Conservation (phyloP, 805 yeast genomes). For the Clavispora phyllophila region DNA sequence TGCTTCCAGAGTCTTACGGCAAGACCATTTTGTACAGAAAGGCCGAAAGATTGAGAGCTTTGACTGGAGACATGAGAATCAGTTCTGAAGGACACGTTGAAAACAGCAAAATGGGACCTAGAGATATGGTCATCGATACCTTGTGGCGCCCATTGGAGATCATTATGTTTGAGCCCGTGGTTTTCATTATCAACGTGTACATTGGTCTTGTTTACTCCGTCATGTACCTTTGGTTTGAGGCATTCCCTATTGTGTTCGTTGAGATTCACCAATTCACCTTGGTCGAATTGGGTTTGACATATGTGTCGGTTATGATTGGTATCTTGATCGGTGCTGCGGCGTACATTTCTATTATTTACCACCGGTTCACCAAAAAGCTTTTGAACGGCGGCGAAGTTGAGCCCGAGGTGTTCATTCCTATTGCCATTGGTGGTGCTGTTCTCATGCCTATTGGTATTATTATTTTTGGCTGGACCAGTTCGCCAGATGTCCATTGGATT, state of each 20-base stretch:
- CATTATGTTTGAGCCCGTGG: constrained; percentile 50
- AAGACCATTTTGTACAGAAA: constrained; percentile 43
- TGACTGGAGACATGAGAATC: constrained; percentile 45
- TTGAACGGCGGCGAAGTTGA: constrained; percentile 21
- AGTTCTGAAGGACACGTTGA: constrained; percentile 36
- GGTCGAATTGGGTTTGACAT: constrained; percentile 45
- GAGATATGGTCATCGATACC: constrained; percentile 22
- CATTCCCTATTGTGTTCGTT: constrained; percentile 51
- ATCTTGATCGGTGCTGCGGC: constrained; percentile 31
- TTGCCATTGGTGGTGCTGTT: constrained; percentile 18
- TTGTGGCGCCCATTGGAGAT: constrained; percentile 48
- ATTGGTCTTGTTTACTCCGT: constrained; percentile 49
- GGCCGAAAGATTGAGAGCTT: constrained; percentile 42
- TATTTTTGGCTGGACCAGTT: constrained; percentile 18
- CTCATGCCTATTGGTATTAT: constrained; percentile 19
- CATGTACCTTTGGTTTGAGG: constrained; percentile 55
- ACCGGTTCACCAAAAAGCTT: constrained; percentile 16
- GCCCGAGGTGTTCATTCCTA: constrained; percentile 39
- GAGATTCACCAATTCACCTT: constrained; percentile 43
- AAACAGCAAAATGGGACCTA: constrained; percentile 16
- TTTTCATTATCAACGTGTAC: constrained; percentile 48
- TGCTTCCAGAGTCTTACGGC: constrained; percentile 47
- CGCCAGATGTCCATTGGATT: constrained; percentile 17
- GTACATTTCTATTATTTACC: constrained; percentile 23
- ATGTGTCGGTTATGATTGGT: constrained; percentile 46